Percentiles rank a stretch among this genome's conserved stretches.
phyloP scores from a whole-genome alignment of 768 basidiomycete genomes.

The Thelephora aurantiotincta region DNA sequence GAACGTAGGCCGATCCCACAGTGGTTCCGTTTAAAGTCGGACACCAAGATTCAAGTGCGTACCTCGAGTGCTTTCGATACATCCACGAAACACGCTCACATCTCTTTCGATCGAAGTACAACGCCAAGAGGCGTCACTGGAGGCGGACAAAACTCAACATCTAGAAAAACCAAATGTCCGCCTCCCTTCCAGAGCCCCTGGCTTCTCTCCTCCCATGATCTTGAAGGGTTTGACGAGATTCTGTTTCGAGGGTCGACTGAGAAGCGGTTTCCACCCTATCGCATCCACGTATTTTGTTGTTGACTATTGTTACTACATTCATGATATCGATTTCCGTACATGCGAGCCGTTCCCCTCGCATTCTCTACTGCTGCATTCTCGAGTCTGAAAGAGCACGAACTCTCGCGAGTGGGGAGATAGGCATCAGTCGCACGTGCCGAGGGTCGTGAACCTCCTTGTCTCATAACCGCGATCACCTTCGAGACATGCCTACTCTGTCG shows the following conservation, averaged over 20 bases:
- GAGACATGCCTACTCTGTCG: neutral
- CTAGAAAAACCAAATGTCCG: constrained; percentile 24
- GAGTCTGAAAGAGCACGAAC: no score
- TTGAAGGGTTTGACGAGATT: no score
- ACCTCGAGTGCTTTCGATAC: neutral
- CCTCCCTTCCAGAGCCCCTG: neutral
- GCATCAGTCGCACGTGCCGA: no score
- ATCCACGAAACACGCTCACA: neutral
- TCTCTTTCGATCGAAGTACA: constrained; percentile 38
- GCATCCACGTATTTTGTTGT: no score
- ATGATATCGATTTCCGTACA: no score
- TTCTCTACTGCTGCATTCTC: no score
- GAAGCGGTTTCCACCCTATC: constrained; percentile 11
- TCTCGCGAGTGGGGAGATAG: no score
- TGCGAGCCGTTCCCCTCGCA: no score
- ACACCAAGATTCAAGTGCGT: constrained; percentile 81
- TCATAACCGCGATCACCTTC: no score
- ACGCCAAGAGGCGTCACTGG: constrained; percentile 98
- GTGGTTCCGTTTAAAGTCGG: constrained; percentile 97
- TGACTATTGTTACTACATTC: no score
- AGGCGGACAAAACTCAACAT: constrained; percentile 98
- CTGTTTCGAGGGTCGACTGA: no score
- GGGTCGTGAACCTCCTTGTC: neutral
- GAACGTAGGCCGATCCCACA: constrained; percentile 81
- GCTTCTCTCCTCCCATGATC: neutral